Evolutionary conservation across 345 rosid species (phyloP), one percentile per base, ranked within the genome.

Genomic region (Lepidium africanum): DNA sequence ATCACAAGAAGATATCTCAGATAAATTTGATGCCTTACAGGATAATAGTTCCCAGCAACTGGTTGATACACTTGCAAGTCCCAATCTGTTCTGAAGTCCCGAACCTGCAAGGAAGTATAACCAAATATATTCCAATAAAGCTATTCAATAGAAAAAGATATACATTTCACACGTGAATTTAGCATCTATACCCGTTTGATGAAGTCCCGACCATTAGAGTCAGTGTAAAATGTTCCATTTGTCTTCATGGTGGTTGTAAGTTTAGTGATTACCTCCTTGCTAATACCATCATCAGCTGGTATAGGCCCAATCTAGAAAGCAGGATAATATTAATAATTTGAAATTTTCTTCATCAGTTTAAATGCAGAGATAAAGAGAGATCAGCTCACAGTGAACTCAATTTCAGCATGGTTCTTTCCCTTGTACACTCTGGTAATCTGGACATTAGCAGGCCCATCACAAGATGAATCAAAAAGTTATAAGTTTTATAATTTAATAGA

Each of bases 181-280:
- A 33, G 56, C 52, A 69, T 56, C 57, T 63, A 56, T 85, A 89
- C 97, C 94, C 97, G 80, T 81, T 85, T 83, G 65, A 90, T 84
- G 79, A 86, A 92, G 82, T 92, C 96, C 7, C 96, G 96, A 1
- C 98, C 98, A 71, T 90, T 92, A 60, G 98, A 92, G 77, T 88
- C 98, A 9, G 93, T 86, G 80, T 85, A 92, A 83, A 90, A 90
- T 61, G 93, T 88, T 69, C 69, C 79, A 70, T 85, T 92, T 74
- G 90, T 92, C 81, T 81, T 82, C 86, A 92, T 78, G 60, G 80
- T 64, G 49, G 96, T 84, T 69, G 87, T 85, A 72, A 92, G 74
- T 77, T 75, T 83, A 55, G 96, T 85, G 57, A 76, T 75, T 65
- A 92, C 76, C 77, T 92, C 98, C 82, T 92, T 92, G 65, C 98